A percentile compares a stretch with the other conserved stretches of the same genome.
phyloP scores from a whole-genome alignment of 1,284 basidiomycete genomes.

The Caloboletus firmus region DNA sequence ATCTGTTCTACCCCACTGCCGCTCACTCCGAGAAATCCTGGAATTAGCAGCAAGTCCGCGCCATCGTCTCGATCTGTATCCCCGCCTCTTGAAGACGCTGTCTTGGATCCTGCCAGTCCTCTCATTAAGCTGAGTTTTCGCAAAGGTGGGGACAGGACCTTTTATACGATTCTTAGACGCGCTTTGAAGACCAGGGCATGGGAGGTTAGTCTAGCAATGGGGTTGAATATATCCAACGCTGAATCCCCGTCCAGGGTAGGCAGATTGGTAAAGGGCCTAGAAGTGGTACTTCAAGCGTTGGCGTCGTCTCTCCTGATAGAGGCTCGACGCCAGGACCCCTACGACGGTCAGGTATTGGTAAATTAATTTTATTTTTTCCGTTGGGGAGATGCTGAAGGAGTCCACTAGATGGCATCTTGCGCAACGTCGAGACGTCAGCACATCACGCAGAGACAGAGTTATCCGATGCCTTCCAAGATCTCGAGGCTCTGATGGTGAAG shows the following conservation, averaged over 20 bases:
- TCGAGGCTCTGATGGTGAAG: conserved; percentile 90
- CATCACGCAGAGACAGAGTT: conserved; percentile 68
- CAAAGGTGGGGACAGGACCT: conserved; percentile 83
- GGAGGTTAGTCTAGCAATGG: conserved; percentile 53
- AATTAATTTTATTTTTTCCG: not conserved
- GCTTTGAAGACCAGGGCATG: conserved; percentile 80
- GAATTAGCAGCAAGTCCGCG: conserved; percentile 51
- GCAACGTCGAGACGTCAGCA: conserved; percentile 67
- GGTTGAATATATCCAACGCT: conserved; percentile 1
- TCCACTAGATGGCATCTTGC: conserved; percentile 73
- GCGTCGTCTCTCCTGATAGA: conserved; percentile 18
- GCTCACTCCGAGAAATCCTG: conserved; percentile 27
- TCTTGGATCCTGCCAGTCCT: conserved; percentile 38
- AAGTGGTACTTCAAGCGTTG: conserved; percentile 27
- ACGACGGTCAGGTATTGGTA: conserved; percentile 33
- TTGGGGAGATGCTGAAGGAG: not conserved
- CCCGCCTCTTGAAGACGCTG: conserved; percentile 42
- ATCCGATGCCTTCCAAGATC: conserved; percentile 80
- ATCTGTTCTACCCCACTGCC: conserved; percentile 79
- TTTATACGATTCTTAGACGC: conserved; percentile 80
- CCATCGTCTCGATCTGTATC: conserved; percentile 59
- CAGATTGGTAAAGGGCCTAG: conserved; percentile 28
- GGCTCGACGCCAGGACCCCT: conserved; percentile 13
- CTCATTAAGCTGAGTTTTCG: conserved; percentile 82
- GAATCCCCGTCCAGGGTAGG: conserved; percentile 20